A percentile compares a stretch with the other conserved stretches of the same genome.
phyloP scores from a whole-genome alignment of 108 stramenopile species.

The Cyclotella cryptica region DNA sequence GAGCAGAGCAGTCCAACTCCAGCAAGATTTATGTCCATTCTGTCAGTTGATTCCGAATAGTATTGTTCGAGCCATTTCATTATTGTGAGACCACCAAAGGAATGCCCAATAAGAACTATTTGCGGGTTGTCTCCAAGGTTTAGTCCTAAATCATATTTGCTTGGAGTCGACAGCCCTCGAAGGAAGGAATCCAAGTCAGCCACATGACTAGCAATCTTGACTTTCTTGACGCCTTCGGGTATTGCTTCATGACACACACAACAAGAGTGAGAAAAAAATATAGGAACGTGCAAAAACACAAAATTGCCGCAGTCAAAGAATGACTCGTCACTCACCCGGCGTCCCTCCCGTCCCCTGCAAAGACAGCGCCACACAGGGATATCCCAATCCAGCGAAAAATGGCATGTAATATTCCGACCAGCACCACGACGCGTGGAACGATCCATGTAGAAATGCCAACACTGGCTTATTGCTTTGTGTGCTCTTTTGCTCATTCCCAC shows the following conservation, averaged over 20 bases:
- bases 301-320: not conserved
- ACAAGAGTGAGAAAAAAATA: not conserved
- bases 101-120: slow-evolving; percentile 49
- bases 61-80: slow-evolving; percentile 59
- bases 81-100: slow-evolving; percentile 56
- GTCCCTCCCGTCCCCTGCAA: slow-evolving; percentile 62
- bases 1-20: slow-evolving; percentile 79
- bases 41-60: slow-evolving; percentile 10
- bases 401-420: slow-evolving; percentile 60
- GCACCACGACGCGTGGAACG: slow-evolving; percentile 69
- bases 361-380: slow-evolving; percentile 48
- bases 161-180: slow-evolving; percentile 26
- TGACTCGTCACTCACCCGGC: slow-evolving; percentile 10
- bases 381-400: slow-evolving; percentile 53
- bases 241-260: slow-evolving; percentile 12
- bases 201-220: slow-evolving; percentile 49
- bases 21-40: slow-evolving; percentile 37
- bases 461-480: slow-evolving; percentile 33
- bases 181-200: slow-evolving; percentile 50
- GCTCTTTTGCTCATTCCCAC: not conserved
- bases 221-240: slow-evolving; percentile 47
- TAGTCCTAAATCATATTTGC: slow-evolving; percentile 22
- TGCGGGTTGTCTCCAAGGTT: slow-evolving; percentile 34
- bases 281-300: not conserved
- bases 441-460: slow-evolving; percentile 60